Conservation (phyloP, 441 rosid genomes). For the Populus hybrid region DNA sequence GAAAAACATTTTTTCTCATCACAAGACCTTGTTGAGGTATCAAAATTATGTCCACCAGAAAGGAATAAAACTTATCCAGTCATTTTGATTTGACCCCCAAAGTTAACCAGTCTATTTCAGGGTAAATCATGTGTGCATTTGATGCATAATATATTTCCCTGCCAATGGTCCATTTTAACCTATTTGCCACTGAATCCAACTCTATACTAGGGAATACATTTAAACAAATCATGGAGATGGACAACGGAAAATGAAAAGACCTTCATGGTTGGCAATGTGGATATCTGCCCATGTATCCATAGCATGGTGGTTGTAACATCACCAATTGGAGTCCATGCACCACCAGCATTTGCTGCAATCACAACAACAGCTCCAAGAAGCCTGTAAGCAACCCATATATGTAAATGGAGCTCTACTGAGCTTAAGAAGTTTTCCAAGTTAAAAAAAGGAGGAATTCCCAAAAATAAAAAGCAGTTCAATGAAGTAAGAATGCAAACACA, state of each 20-base stretch:
- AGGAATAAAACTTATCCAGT: neutral
- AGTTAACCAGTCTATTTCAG: neutral
- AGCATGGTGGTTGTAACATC: conserved; percentile 98
- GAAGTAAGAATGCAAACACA: neutral
- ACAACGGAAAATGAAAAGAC: conserved; percentile 28
- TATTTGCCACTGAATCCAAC: neutral
- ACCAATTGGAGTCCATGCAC: conserved; percentile 98
- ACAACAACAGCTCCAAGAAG: conserved; percentile 93
- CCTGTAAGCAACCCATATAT: conserved; percentile 35
- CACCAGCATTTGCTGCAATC: conserved; percentile 96
- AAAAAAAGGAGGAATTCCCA: neutral
- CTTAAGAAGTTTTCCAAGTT: neutral
- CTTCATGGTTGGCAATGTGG: conserved; percentile 83
- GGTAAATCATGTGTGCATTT: neutral
- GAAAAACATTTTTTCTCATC: neutral
- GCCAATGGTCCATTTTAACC: neutral
- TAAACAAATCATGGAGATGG: neutral
- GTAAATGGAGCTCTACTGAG: neutral
- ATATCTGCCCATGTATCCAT: conserved; percentile 94
- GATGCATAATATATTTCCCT: neutral
- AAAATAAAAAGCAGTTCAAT: neutral
- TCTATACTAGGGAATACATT: neutral
- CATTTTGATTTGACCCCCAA: neutral
- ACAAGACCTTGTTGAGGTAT: neutral
- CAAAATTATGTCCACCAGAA: neutral